Base-by-base conservation (phyloP, 805 yeast genomes). In the Blastobotrys peoriensis region DNA sequence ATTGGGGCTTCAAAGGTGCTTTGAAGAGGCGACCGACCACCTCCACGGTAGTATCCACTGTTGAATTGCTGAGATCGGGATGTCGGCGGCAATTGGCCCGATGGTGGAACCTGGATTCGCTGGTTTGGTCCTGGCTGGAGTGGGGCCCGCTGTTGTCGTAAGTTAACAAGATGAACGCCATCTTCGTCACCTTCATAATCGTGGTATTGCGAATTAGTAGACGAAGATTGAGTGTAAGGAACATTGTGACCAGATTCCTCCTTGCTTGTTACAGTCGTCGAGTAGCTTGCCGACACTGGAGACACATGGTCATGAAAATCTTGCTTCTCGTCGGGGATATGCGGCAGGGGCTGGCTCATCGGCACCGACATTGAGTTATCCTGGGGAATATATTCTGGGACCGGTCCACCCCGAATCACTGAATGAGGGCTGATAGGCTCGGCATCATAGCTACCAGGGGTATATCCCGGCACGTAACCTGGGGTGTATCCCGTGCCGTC, bases 371-470 rank as follows among this genome's bases (percentile, higher is more conserved):
- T 25, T 25, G 30, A 25, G 13, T 25, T 25, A 13, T 25, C 30
- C 30, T 25, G 30, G 13, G 30, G 30, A 8, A 25, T 8, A 13
- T 25, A 25, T 13, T 25, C 30, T 13, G 30, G 30, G 13, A 25
- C 30, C 8, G 30, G 30, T 8, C 30, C 30, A 13, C 30, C 30
- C 13, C 30, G 8, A 13, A 25, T 25, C 8, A 8, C 30, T 13
- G 30, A 18, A 16, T 30, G 36, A 36, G 35, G 33, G 16, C 17
- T n/a, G 38, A 10, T 19, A 27, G n/a, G n/a, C 19, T 40, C 25
- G 37, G 30, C 16, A 28, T 27, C 28, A 18, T 27, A n/a, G 22
- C 17, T 44, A 5, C 19, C n/a, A n/a, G 45, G 30, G 5, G 18
- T 21, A 6, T 34, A 38, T 8, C 16, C 36, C 19, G 21, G 21